Base-by-base conservation (phyloP, 2,329 filamentous ascomycete species). In the Penicillium decumbens region DNA sequence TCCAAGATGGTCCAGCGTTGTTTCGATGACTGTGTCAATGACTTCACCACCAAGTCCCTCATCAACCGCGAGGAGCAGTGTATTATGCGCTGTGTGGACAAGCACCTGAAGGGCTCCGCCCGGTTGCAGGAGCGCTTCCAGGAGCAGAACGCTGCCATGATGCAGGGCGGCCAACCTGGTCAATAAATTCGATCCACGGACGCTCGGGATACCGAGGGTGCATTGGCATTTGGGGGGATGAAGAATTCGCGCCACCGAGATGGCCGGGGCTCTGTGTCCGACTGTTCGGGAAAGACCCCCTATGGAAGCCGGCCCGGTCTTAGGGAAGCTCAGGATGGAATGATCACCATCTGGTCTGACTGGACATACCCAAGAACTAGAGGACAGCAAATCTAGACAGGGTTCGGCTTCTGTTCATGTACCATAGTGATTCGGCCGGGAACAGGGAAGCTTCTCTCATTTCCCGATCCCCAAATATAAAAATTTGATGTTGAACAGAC, bases 41-140 rank as follows among this genome's bases (percentile, higher is more conserved):
- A 97, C 80, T 98, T 98, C 82, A 95, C 91, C 67, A 95, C 90
- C 76, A 97, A 97, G 78, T 88, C 89, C 42, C 83, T 98, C 59
- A 86, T 88, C 56, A 81, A 84, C 60, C 86, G 89, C 70, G 93
- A 98, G 77, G 87, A 88, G 67, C 86, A 88, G 71, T 98, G 93
- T 77, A 84, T 97, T 65, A 85, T 89, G 76, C 88, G 90, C 65
- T 98, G 93, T 75, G 91, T 97, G 55, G 87, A 93, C 75, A 98
- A 98, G 79, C 89, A 89, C 74, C 85, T 97, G 80, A 93, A 95
- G 72, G 86, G 86, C 56, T 89, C 89, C 58, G 89, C 93, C 74
- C 85, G 93, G 53, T 79, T 98, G 63, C 89, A 90, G 65, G 88
- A 95, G 75, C 83, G 93, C 57, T 98, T 97, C 82, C 82, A 85